Evolutionary conservation across 306 rosid species (phyloP), one percentile per base, ranked within the genome.

Genomic region (Canavalia gladiata): DNA sequence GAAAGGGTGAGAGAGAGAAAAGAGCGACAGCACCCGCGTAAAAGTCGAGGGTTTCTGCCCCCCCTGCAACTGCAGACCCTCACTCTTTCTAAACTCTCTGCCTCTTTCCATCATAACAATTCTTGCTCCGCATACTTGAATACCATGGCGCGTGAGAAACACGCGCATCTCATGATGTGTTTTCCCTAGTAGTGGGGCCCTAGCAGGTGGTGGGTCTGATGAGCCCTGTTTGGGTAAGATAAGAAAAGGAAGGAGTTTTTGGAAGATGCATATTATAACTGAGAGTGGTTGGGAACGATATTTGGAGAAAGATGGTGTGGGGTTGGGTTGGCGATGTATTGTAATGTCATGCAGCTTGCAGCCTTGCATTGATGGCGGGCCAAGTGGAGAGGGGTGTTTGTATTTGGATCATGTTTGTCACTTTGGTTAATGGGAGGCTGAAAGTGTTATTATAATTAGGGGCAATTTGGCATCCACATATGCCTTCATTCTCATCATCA

Each of bases 1-100:
- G 95, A 90, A 87, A 87, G 90, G 80, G 87, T 77, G 89, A 84
- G 86, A 49, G 72, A 34, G 52, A 39, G 72, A 57, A 57, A 66
- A 8, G 58, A 42, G 71, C n/a, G 85, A 72, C 85, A 81, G 47
- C 35, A 69, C 83, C 47, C 87, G 89, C 89, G 83, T 79, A 86
- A 86, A 86, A 83, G 80, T 83, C 87, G 89, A 86, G 89, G 87
- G 87, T 43, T 74, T 79, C 75, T 83, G 83, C 46, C 9, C 8
- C 1, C 45, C 46, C 42, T 50, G 63, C 76, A 47, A 67, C 50
- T 42, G 8, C 64, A 62, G 55, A 43, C 65, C 46, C 57, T 69
- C 71, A 25, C 64, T 58, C 74, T 57, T 39, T 66, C 18, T 65
- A 68, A 82, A 76, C 86, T 50, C 86, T 74, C 56, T 82, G 71